Percentiles rank a stretch among this genome's conserved stretches.
phyloP scores from a whole-genome alignment of 2,329 filamentous ascomycete genomes.

The Apiospora aurea region DNA sequence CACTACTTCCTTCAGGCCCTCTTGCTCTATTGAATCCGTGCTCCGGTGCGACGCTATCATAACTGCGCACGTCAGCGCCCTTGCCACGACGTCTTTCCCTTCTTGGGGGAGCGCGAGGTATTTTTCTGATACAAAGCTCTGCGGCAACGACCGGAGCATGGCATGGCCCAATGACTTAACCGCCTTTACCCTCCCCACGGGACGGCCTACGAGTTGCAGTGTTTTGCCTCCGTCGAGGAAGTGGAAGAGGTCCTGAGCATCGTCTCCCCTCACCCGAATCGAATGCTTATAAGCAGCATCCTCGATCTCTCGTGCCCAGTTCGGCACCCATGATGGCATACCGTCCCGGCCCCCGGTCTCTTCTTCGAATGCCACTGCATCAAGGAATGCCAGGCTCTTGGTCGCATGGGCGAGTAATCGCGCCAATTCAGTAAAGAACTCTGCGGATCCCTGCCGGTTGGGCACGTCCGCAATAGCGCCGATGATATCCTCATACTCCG shows the following conservation, averaged over 20 bases:
- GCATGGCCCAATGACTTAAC: not conserved
- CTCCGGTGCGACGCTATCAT: not conserved
- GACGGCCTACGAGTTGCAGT: not conserved
- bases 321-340: not conserved
- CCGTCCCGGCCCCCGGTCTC: not conserved
- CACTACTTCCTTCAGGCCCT: not conserved
- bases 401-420: not conserved
- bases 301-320: not conserved
- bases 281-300: not conserved
- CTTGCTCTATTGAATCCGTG: not conserved
- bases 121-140: not conserved
- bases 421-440: not conserved
- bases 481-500: not conserved
- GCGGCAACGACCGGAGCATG: not conserved
- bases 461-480: not conserved
- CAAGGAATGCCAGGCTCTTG: not conserved
- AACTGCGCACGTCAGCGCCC: not conserved
- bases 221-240: not conserved
- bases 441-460: not conserved
- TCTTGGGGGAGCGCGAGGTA: not conserved
- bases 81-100: not conserved
- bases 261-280: not conserved
- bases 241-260: not conserved
- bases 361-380: not conserved
- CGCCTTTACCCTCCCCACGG: not conserved